Evolutionary conservation across 805 yeast genomes (phyloP).

Genomic region (Starmera amethionina): DNA sequence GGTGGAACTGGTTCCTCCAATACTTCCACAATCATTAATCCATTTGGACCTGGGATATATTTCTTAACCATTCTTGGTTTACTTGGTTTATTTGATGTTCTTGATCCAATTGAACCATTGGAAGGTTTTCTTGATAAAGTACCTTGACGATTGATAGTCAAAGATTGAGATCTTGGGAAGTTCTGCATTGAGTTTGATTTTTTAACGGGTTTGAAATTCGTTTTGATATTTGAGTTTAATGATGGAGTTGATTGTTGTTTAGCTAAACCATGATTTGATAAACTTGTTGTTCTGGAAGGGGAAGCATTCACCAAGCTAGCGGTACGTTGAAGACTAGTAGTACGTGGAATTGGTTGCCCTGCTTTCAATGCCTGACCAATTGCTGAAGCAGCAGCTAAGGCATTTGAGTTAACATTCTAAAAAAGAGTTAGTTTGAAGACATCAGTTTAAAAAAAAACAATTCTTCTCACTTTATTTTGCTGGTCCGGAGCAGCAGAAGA

Average conservation of each 20-base stretch:
- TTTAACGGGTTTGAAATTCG: neutral
- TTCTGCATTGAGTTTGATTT: too few species aligned
- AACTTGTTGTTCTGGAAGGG: slow-evolving; percentile 11
- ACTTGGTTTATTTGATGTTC: slow-evolving; percentile 2
- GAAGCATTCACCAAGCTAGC: slow-evolving; percentile 7
- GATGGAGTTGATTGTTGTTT: slow-evolving; percentile 10
- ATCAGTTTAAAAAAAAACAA: too few species aligned
- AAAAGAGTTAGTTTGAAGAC: too few species aligned
- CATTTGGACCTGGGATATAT: slow-evolving; percentile 67
- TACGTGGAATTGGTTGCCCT: slow-evolving; percentile 19
- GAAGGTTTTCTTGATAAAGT: neutral
- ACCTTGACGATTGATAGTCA: slow-evolving; percentile 1
- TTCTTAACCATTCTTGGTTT: slow-evolving; percentile 45
- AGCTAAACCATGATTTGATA: slow-evolving; percentile 11
- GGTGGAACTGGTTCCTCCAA: slow-evolving; percentile 26
- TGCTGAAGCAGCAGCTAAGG: slow-evolving; percentile 55
- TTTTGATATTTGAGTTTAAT: slow-evolving; percentile 10
- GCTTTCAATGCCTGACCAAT: slow-evolving; percentile 38
- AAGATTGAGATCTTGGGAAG: slow-evolving; percentile 8
- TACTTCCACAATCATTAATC: slow-evolving; percentile 60
- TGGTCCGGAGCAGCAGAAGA: too few species aligned
- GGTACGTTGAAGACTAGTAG: slow-evolving; percentile 18
- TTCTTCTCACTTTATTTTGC: too few species aligned
- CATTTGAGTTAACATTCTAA: slow-evolving; percentile 32
- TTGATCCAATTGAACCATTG: slow-evolving; percentile 1